Percentiles rank a stretch among this genome's conserved stretches.
Conservation (phyloP, 1,284 basidiomycete species). For the Boletus sp. region DNA sequence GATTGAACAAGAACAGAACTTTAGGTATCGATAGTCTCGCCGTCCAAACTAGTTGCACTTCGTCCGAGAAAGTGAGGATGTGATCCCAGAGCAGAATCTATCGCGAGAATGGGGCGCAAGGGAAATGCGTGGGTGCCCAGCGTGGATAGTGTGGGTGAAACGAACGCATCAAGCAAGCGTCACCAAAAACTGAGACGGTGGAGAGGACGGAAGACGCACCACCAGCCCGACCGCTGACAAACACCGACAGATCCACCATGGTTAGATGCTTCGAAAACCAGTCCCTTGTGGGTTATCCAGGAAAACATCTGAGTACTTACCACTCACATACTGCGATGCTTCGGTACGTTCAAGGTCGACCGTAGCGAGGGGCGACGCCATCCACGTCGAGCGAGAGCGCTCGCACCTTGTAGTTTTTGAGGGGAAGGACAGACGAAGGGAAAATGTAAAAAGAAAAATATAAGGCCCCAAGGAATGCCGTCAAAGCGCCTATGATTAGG, state of each 20-base stretch:
- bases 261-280: neutral
- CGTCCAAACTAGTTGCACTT: constrained; percentile 45
- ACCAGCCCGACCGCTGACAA: constrained; percentile 24
- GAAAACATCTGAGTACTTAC: constrained; percentile 12
- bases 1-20: constrained; percentile 42
- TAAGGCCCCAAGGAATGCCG: neutral
- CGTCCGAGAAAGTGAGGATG: constrained; percentile 42
- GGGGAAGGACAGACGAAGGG: neutral
- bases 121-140: neutral
- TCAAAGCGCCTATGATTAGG: neutral
- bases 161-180: neutral
- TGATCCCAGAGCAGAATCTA: constrained; percentile 50
- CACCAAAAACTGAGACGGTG: neutral
- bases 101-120: neutral
- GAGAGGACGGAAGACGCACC: constrained; percentile 13
- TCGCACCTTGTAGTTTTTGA: neutral
- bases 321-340: constrained; percentile 27
- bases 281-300: neutral
- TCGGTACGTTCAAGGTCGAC: constrained; percentile 7
- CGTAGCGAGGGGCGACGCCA: constrained; percentile 5
- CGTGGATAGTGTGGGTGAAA: neutral
- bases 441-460: neutral
- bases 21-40: constrained; percentile 41
- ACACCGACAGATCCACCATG: neutral
- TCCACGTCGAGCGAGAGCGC: constrained; percentile 6